Evolutionary conservation across 352 stramenopile genomes (phyloP), one percentile per base, ranked within the genome.

Genomic region (Phytophthora megakarya): DNA sequence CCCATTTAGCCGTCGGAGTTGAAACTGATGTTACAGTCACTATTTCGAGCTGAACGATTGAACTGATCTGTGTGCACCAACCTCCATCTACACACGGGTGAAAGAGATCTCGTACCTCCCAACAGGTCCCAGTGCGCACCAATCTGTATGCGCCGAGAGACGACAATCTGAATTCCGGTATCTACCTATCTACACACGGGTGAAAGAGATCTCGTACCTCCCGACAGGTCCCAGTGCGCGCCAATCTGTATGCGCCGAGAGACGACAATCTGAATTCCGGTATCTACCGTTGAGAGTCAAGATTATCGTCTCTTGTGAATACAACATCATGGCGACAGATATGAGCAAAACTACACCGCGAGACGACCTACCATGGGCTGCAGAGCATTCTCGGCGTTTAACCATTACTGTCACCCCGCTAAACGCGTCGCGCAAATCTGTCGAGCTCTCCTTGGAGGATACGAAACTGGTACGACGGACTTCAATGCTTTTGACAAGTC

Each of bases 401-500:
- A 72, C 67, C 1, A 75, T 72, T 28, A 75, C 55, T 2, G 56
- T 68, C 12, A 56, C 59, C 11, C 50, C 67, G 16, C 61, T 39
- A 9, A 48, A 64, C 30, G 23, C 42, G 3, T 62, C 47, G 8
- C 48, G 62, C 13, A 75, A 64, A 42, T 71, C 67, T 15, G 56
- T 75, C 3, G 67, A 75, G 11, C 56, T 90, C 1, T 86, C 76
- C 0, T 18, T 73, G 13, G 67, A 72, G n/a, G 80, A 88, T 28
- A 59, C 74, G 6, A 59, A 70, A 35, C 46, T 80, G 26, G 63
- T 89, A 35, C 70, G 72, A 12, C 80, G 76, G 25, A 80, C 79
- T 23, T 91, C 82, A 23, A 57, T 76, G 38, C 65, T 91, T 19
- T 62, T 92, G 3, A 70, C 80, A 18, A 80, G 65, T 47, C 70